phyloP scores from a whole-genome alignment of 2,329 filamentous ascomycete genomes.

The Epichloe sylvatica region DNA sequence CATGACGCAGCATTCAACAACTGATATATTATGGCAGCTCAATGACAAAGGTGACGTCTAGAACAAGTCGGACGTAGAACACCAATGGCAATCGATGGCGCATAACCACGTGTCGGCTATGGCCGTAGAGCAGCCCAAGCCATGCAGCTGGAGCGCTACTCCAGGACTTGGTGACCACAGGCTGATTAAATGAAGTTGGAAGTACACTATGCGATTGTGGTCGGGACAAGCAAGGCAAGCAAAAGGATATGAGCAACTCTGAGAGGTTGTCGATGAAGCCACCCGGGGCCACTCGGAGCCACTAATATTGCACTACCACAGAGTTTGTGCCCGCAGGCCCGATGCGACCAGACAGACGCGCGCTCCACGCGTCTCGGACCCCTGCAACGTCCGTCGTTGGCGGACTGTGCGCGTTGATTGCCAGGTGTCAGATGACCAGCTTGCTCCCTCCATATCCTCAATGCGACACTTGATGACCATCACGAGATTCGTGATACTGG shows the following conservation, averaged over 20 bases:
- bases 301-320: no score
- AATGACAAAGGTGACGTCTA: not conserved
- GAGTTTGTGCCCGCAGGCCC: no score
- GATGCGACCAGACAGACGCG: constrained; percentile 2
- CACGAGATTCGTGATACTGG: no score
- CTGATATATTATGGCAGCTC: not conserved
- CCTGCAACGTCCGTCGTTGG: not conserved
- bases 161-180: not conserved
- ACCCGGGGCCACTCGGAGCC: not conserved
- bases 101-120: constrained; percentile 7
- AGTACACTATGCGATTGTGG: not conserved
- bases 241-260: not conserved
- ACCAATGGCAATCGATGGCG: not conserved
- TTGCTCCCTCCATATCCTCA: not conserved
- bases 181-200: not conserved
- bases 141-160: constrained; percentile 2
- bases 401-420: constrained; percentile 1
- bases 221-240: not conserved
- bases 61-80: not conserved
- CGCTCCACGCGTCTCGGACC: constrained; percentile 7
- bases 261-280: no score
- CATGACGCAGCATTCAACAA: constrained; percentile 3
- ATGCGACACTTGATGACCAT: no score
- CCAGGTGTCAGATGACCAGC: not conserved
- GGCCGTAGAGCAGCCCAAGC: constrained; percentile 4